Evolutionary conservation across 371 early-diverging fungal genomes (phyloP), one percentile per base, ranked within the genome.

Genomic region (Amoeboaphelidium protococcarum): DNA sequence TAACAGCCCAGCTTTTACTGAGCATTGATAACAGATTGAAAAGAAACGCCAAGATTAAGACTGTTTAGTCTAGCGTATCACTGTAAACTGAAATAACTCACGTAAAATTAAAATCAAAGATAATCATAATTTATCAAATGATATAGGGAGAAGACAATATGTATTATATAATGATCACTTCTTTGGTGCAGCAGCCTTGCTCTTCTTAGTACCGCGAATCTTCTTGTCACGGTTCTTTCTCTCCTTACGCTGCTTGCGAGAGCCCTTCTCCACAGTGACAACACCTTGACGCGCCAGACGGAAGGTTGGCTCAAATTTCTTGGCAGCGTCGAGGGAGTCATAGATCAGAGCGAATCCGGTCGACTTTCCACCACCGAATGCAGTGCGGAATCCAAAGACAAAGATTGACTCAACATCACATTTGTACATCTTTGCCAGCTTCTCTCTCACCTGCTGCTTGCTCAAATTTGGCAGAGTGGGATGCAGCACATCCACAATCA

Each of bases 191-290:
- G 37, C 16, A 10, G 37, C 37, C 13, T 40, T 41, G 6, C 16
- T 23, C 82, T 92, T 95, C 69, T 77, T 80, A 67, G 83, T 84
- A 62, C 95, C 95, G 54, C 88, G 78, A 78, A 87, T 70, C 79
- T 90, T 95, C 87, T 92, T 92, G 67, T 74, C 69, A 60, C 96
- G 79, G 90, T 92, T 95, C 86, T 94, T 91, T 70, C 80, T 76
- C 71, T 92, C 91, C 81, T 88, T 94, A 63, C 86, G 82, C 69
- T 90, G 92, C 80, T 91, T 95, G 66, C 96, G 86, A 54, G 82
- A 76, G 54, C 74, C 70, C 66, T 74, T 78, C 60, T 66, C 63
- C 54, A 64, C 60, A 63, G 75, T 80, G 56, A 68, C 76, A 53
- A 78, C 62, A 50, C 83, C 86, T 55, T 82, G 75, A 51, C 86